phyloP scores from a whole-genome alignment of 106 monocot species.

The Chionographis japonica region DNA sequence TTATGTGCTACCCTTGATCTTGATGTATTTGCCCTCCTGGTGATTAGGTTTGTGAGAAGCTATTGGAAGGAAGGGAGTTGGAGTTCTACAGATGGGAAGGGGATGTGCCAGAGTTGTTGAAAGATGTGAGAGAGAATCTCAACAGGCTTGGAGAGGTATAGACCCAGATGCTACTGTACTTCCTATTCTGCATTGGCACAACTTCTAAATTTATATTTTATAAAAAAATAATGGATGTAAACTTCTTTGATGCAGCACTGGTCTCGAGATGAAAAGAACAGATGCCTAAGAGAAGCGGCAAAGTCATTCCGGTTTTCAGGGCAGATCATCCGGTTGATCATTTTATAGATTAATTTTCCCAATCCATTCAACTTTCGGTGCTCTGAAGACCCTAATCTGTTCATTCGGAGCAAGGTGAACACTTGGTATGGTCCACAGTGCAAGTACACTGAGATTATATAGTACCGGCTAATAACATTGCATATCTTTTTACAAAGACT shows the following conservation, averaged over 20 bases:
- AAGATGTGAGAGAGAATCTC: constrained; percentile 75
- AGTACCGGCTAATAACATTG: too few relatives aligned
- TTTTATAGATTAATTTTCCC: constrained; percentile 28
- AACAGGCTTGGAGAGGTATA: constrained; percentile 83
- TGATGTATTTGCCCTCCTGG: not conserved
- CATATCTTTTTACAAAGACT: too few relatives aligned
- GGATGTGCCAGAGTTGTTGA: constrained; percentile 53
- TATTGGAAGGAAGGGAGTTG: constrained; percentile 59
- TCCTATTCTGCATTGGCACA: not conserved
- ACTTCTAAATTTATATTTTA: not conserved
- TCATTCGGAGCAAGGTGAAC: too few relatives aligned
- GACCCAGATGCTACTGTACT: not conserved
- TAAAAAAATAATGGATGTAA: not conserved
- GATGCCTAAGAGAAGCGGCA: constrained; percentile 77
- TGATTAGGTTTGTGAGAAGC: constrained; percentile 59
- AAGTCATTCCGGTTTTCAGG: constrained; percentile 68
- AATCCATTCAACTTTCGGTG: too few relatives aligned
- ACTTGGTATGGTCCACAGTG: too few relatives aligned
- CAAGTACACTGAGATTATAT: too few relatives aligned
- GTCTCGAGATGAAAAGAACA: constrained; percentile 82
- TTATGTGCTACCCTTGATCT: too few relatives aligned
- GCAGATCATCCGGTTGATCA: constrained; percentile 76
- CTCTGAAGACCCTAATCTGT: too few relatives aligned
- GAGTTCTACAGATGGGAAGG: constrained; percentile 95
- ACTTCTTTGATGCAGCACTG: constrained; percentile 61